A percentile compares a stretch with the other conserved stretches of the same genome.
Evolutionary conservation across 1,139 yeast genomes (phyloP).

Genomic region (Pichia sp.): DNA sequence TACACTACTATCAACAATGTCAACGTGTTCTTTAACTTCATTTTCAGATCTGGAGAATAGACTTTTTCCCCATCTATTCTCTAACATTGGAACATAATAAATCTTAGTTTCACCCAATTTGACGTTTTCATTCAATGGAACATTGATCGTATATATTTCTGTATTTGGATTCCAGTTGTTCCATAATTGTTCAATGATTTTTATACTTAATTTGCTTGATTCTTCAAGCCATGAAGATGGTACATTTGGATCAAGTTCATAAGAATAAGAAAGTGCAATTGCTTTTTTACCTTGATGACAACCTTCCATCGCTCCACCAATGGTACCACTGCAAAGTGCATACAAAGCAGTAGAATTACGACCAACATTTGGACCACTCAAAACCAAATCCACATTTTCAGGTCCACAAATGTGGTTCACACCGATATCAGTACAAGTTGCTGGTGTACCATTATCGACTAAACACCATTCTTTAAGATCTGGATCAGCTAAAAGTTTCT

Average conservation of each 20-base stretch:
- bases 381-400: slow-evolving; percentile 68
- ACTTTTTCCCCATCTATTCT: slow-evolving; percentile 60
- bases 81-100: slow-evolving; percentile 66
- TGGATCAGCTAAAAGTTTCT: slow-evolving; percentile 20
- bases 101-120: slow-evolving; percentile 44
- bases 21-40: slow-evolving; percentile 28
- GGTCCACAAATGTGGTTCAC: slow-evolving; percentile 54
- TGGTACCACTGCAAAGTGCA: slow-evolving; percentile 89
- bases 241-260: slow-evolving; percentile 44
- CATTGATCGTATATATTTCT: slow-evolving; percentile 76
- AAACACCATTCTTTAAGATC: slow-evolving; percentile 69
- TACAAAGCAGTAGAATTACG: slow-evolving; percentile 87
- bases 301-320: slow-evolving; percentile 96
- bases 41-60: slow-evolving; percentile 15
- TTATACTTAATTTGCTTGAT: slow-evolving; percentile 65
- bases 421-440: slow-evolving; percentile 90
- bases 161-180: slow-evolving; percentile 45
- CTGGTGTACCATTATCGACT: slow-evolving; percentile 81
- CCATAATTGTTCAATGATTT: slow-evolving; percentile 52
- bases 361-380: slow-evolving; percentile 95
- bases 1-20: slow-evolving; percentile 39
- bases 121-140: slow-evolving; percentile 53
- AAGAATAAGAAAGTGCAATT: slow-evolving; percentile 80
- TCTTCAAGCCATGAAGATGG: slow-evolving; percentile 46
- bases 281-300: slow-evolving; percentile 70